Evolutionary conservation across 2,329 filamentous ascomycete species (phyloP), one percentile per base, ranked within the genome.

Genomic region (Hypoxylon sp.): DNA sequence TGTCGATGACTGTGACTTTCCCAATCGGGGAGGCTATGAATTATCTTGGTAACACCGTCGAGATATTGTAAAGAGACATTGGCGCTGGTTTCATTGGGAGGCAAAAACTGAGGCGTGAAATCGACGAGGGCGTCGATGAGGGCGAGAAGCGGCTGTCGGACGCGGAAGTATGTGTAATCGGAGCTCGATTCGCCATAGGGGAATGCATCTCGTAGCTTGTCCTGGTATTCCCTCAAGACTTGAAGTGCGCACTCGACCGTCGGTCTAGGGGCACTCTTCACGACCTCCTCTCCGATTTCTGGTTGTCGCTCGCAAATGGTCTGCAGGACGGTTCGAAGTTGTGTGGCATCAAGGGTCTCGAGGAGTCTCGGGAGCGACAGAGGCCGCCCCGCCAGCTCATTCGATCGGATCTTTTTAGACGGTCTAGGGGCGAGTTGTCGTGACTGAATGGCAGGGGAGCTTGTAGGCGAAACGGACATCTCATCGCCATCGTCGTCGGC

Each of bases 61-160:
- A 99, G 86, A 75, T 94, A 99, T 73, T 90, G 89, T 49, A 99
- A 84, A 1, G 94, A 97, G 12, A 90, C 86, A 28, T 90, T 89
- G n/a, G 92, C 84, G 76, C 97, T 94, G 1, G 87, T 84, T 80
- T 99, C 96, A 74, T 92, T 91, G 0, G 96, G 96, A 11, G 96
- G 96, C 2, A 99, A 88, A 74, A 97, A 99, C 78, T 98, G 93
- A 3, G 93, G 93, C 0, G 94, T 98, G 76, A 96, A 99, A 76
- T 99, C 96, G 77, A 91, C 90, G 45, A 99, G 85, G 44, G 96
- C 93, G 63, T 97, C 93, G 64, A 97, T 88, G 22, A 99, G 86
- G 61, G 93, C 89, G 24, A 89, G 82, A 16, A 98, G 84, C 36
- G 91, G 88, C 69, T 94, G 91, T 72, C 91, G 93, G 57, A 98